phyloP scores from a whole-genome alignment of 805 yeast species.

The Osmozyma mogii region DNA sequence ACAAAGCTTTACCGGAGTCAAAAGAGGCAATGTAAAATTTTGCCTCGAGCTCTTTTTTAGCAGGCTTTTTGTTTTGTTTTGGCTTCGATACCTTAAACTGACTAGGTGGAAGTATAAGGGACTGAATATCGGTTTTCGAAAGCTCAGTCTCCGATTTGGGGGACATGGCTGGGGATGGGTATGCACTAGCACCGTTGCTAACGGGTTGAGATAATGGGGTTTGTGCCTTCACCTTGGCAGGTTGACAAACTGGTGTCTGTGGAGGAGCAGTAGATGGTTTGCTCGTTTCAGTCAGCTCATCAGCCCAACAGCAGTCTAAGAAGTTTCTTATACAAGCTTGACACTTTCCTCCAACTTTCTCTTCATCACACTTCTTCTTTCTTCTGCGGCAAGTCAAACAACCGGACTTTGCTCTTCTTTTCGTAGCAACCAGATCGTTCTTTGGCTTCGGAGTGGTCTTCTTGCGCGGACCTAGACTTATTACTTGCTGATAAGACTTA shows the following conservation, averaged over 20 bases:
- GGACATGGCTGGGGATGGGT: conserved; percentile 26
- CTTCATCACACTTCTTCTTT: conserved; percentile 59
- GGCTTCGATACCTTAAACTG: no score
- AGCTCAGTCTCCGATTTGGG: conserved; percentile 15
- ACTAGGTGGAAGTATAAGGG: no score
- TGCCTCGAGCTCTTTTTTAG: no score
- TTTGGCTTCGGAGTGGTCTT: conserved; percentile 3
- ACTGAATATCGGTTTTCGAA: no score
- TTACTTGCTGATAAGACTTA: conserved; percentile 31
- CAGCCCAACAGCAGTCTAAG: conserved; percentile 38
- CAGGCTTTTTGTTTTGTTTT: no score
- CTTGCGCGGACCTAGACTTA: conserved; percentile 10
- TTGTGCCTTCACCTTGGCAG: conserved; percentile 1
- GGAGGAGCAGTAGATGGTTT: conserved; percentile 3
- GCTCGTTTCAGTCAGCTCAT: conserved; percentile 5
- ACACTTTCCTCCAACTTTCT: conserved; percentile 32
- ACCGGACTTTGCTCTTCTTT: conserved; percentile 39
- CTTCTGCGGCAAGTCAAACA: conserved; percentile 57
- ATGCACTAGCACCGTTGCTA: conserved; percentile 16
- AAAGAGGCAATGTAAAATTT: no score
- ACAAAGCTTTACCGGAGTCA: no score
- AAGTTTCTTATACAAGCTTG: conserved; percentile 39
- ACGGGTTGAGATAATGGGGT: conserved; percentile 4
- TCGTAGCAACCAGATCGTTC: conserved; percentile 11
- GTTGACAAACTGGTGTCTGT: neutral